Evolutionary conservation across 2,329 filamentous ascomycete genomes (phyloP).

Genomic region (Aspergillus ustus): DNA sequence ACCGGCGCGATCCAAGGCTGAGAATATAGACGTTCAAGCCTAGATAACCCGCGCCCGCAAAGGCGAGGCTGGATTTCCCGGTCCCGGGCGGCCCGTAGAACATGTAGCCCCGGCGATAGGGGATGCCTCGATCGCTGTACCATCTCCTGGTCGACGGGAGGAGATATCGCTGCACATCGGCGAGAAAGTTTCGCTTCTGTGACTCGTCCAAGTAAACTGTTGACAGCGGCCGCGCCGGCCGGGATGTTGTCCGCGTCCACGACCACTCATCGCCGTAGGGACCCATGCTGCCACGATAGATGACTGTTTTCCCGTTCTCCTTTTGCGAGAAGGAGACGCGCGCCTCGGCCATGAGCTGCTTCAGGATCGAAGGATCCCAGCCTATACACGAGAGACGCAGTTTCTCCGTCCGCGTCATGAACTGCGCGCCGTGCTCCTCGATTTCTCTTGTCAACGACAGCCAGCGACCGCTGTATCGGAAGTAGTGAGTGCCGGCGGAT

Average conservation of each 20-base stretch:
- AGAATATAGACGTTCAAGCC: not conserved
- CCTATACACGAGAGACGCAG: not conserved
- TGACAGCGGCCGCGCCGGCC: not conserved
- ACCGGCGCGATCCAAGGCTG: constrained; percentile 22
- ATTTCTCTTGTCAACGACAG: not conserved
- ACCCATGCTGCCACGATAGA: not conserved
- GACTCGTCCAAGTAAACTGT: not conserved
- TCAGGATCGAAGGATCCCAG: not conserved
- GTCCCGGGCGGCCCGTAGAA: constrained; percentile 20
- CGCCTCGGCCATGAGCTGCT: not conserved
- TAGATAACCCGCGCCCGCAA: constrained; percentile 61
- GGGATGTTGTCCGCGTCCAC: not conserved
- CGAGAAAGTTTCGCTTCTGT: not conserved
- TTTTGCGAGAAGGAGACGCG: not conserved
- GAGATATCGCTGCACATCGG: constrained; percentile 20
- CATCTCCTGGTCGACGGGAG: not conserved
- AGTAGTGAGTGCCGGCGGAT: not conserved
- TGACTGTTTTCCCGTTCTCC: not conserved
- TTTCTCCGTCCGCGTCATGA: not conserved
- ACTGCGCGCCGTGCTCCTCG: not conserved
- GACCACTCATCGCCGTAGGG: not conserved
- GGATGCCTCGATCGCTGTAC: constrained; percentile 57
- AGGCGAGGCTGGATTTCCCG: constrained; percentile 22
- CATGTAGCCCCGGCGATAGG: constrained; percentile 72
- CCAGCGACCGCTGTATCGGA: not conserved